A percentile compares a stretch with the other conserved stretches of the same genome.
These are phyloP conservation scores for Leucosporidium scottii DNA, from an alignment of 768 basidiomycete genomes.

Conservation along the genomic window DNA sequence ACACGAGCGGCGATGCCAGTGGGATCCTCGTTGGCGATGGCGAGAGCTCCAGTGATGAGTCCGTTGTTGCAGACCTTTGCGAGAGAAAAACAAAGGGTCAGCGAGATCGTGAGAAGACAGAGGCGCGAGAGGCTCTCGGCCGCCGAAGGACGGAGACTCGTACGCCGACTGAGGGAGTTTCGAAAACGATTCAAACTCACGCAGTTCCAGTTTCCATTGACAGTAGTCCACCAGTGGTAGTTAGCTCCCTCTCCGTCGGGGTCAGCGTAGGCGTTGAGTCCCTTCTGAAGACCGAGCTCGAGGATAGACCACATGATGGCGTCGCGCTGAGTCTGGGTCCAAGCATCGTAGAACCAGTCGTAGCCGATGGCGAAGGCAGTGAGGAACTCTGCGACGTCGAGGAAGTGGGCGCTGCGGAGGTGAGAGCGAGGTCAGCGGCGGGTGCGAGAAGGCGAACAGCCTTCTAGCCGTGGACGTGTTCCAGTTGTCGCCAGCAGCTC, in stretches of 20 bases:
- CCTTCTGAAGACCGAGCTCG: constrained; percentile 58
- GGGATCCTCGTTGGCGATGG: constrained; percentile 68
- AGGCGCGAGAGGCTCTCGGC: too few species aligned
- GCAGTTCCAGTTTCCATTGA: constrained; percentile 92
- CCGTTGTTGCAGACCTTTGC: constrained; percentile 72
- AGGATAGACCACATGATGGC: constrained; percentile 66
- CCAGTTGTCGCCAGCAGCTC: constrained; percentile 63
- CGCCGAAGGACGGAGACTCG: too few species aligned
- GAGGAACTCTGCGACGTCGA: constrained; percentile 66
- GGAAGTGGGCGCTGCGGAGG: constrained; percentile 63
- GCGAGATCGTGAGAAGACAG: background rate
- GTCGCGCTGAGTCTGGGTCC: constrained; percentile 64
- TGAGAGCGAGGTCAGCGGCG: background rate
- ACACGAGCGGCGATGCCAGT: constrained; percentile 63
- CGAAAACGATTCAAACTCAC: constrained; percentile 29
- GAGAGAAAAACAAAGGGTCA: background rate
- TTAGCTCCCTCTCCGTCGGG: background rate
- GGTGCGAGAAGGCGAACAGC: background rate
- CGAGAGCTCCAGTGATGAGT: constrained; percentile 77
- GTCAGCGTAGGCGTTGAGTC: constrained; percentile 23
- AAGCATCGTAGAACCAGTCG: constrained; percentile 88
- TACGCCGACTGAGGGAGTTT: too few species aligned
- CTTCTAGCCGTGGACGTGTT: constrained; percentile 48
- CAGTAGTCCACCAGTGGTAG: constrained; percentile 35
- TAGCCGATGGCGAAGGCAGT: constrained; percentile 87